Base-by-base conservation (phyloP, 2,329 filamentous ascomycete genomes). In the Calonectria honghensis region DNA sequence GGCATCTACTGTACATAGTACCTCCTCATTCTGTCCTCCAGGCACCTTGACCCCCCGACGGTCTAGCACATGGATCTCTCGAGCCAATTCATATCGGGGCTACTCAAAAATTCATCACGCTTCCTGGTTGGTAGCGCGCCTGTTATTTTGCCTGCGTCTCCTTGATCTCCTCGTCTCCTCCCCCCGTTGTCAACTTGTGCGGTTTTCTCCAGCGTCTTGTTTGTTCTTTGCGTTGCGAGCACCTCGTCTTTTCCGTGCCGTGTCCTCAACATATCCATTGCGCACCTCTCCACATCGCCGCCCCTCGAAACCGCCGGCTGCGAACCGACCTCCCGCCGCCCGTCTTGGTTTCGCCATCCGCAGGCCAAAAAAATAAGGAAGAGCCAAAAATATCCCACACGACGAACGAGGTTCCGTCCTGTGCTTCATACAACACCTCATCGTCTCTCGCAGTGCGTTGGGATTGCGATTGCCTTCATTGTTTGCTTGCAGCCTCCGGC, bases 1-100 rank as follows among this genome's bases (percentile, higher is more conserved):
- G 76, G 77, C 74, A 65, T 72, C 63, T 39, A 39, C 51, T 61
- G 71, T 73, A 67, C 64, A 57, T 6, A 70, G 67, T 57, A 45
- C 76, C 73, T 77, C 73, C 76, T 69, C 70, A 70, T 51, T 48
- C 48, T 67, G 52, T 61, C 64, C 70, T 70, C 70, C 73, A 73
- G 70, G 68, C 78, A 10, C 29, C 51, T 59, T 39, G 37, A 50
- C 76, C 71, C 45, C 74, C 76, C 76, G 74, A 71, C 68, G 70
- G 66, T 50, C 74, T 75, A 72, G 75, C 73, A 71, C 73, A 61
- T 76, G 76, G 75, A 78, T 79, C 77, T 77, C 68, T 76, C 69
- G 73, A 78, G 75, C 77, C 77, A 77, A 76, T 75, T 76, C 73
- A 78, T 71, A 76, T 75, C 66, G 63, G 75, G 74, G 75, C 70